Evolutionary conservation across 228 moss, liverwort and hornwort genomes (phyloP), one percentile per base, ranked within the genome.

Genomic region (Sphagnum fallax): DNA sequence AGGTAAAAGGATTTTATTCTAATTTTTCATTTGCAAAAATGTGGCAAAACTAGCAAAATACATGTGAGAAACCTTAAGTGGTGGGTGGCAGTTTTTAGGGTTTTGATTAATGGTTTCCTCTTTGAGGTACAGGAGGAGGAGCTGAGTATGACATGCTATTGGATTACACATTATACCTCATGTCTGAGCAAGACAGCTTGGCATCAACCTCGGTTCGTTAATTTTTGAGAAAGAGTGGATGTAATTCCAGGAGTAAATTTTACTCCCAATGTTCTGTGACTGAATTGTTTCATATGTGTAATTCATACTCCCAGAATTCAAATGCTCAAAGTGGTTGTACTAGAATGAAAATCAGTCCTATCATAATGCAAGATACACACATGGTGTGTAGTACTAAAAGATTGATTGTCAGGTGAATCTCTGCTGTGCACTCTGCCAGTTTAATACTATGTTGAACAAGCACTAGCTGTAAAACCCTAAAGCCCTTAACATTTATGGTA

Each of bases 121-220:
- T 13, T 65, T 47, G 11, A 49, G 6, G 8, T 65, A 32, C 81
- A 32, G 32, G 32, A 32, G 32, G 32, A 84, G 84, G 84, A 70
- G 78, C 78, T 63, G 78, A 84, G 66, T 74, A 69, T 72, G 76
- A 84, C 14, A 76, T 78, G 70, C 76, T 84, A n/a, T 63, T 84
- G 8, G 84, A 81, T 62, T 74, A 74, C 61, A 76, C 77, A 10
- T 65, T 81, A 71, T 72, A 65, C 65, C 67, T 66, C 53, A 70
- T 69, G 67, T 49, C 69, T 47, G 69, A 76, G 67, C 72, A 67
- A 69, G 47, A 65, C 60, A 47, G 66, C 47, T 50, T 32, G 64
- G 70, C 81, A 64, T 81, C 84, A 76, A 76, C 63, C 50, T 74
- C 81, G 78, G 84, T 84, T 73, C 57, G 72, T 64, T 65, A 6